These are phyloP conservation scores for Starmerella roubikii DNA, from an alignment of 805 yeast species.

Conservation along the genomic window DNA sequence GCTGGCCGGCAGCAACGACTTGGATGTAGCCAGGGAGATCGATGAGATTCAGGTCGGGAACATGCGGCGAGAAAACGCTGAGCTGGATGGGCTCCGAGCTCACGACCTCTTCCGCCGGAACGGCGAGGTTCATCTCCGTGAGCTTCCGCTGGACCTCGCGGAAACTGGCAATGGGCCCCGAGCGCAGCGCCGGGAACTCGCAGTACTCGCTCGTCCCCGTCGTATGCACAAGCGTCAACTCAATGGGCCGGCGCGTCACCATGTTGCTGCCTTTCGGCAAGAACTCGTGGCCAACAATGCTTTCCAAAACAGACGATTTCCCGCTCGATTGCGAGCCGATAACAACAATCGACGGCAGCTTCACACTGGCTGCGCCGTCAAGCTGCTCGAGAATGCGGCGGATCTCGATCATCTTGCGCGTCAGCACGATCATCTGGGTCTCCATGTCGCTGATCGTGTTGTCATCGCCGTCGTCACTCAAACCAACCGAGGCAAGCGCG, in stretches of 20 bases:
- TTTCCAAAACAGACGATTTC: constrained; percentile 87
- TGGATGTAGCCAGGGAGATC: constrained; percentile 98
- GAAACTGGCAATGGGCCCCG: constrained; percentile 75
- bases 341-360: constrained; percentile 88
- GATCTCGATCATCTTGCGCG: constrained; percentile 95
- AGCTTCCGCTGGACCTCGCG: constrained; percentile 76
- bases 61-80: constrained; percentile 75
- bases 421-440: constrained; percentile 68
- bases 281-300: constrained; percentile 96
- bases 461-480: constrained; percentile 31
- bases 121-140: constrained; percentile 82
- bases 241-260: constrained; percentile 98
- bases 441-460: constrained; percentile 42
- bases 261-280: constrained; percentile 93
- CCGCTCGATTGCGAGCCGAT: constrained; percentile 97
- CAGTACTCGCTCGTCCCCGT: constrained; percentile 69
- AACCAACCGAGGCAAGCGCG: constrained; percentile 46
- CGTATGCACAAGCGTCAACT: constrained; percentile 77
- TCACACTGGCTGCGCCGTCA: constrained; percentile 62
- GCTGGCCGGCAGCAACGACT: constrained; percentile 93
- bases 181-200: constrained; percentile 80
- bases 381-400: constrained; percentile 63
- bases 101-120: constrained; percentile 71
- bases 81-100: constrained; percentile 90
- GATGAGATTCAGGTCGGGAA: constrained; percentile 85